Evolutionary conservation across 352 stramenopile species (phyloP).

Genomic region (Phytophthora cactorum): DNA sequence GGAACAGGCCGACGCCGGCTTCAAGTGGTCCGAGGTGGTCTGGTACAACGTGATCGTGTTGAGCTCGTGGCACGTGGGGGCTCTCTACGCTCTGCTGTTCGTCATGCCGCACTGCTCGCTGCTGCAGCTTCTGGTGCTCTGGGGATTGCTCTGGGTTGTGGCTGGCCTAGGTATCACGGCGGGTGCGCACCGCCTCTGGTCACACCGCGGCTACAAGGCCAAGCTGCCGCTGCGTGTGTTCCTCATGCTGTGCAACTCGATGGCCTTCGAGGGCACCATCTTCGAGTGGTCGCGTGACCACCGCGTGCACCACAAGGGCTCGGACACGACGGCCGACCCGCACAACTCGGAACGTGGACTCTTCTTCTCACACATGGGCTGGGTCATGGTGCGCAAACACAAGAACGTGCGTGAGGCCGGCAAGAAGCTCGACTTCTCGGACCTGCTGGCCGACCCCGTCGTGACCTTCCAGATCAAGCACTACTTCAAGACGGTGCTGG

Average conservation of each 20-base stretch:
- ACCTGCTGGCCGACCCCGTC: slow-evolving; percentile 94
- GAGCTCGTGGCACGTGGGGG: slow-evolving; percentile 69
- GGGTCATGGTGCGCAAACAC: slow-evolving; percentile 99
- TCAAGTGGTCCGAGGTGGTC: slow-evolving; percentile 79
- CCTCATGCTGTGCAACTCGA: slow-evolving; percentile 98
- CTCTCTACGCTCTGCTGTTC: slow-evolving; percentile 71
- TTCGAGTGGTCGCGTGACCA: slow-evolving; percentile 99
- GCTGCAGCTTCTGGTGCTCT: slow-evolving; percentile 63
- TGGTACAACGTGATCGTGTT: slow-evolving; percentile 88
- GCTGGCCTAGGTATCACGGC: slow-evolving; percentile 97
- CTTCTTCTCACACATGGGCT: slow-evolving; percentile 99
- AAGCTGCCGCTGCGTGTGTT: slow-evolving; percentile 90
- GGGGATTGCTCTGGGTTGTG: slow-evolving; percentile 67
- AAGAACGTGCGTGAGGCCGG: slow-evolving; percentile 79
- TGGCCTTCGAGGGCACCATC: slow-evolving; percentile 97
- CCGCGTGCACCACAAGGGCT: slow-evolving; percentile 99
- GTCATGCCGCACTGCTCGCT: slow-evolving; percentile 60
- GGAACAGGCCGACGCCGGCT: slow-evolving; percentile 38
- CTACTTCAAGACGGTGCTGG: slow-evolving; percentile 88
- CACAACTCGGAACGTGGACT: slow-evolving; percentile 98
- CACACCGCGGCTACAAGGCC: slow-evolving; percentile 96
- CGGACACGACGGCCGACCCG: slow-evolving; percentile 93
- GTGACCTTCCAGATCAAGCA: slow-evolving; percentile 97
- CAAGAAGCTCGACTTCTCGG: slow-evolving; percentile 95
- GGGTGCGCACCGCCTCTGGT: slow-evolving; percentile 97